Conservation (phyloP, 116 monocot genomes). For the Papilionanthe hybrid region DNA sequence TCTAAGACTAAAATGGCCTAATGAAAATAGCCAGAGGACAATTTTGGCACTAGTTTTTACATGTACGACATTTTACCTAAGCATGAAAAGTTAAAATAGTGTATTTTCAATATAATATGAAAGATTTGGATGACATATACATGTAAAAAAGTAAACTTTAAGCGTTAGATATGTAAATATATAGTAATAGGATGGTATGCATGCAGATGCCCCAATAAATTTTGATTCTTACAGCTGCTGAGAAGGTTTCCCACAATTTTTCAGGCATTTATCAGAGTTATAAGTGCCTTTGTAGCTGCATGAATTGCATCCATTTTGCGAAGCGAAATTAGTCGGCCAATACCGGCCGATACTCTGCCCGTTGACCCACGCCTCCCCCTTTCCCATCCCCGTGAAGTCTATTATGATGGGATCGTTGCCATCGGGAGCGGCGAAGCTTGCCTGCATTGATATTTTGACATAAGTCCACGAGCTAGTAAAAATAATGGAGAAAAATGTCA, state of each 20-base stretch:
- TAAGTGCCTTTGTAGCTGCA: conserved; percentile 77
- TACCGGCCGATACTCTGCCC: conserved; percentile 89
- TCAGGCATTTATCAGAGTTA: conserved; percentile 49
- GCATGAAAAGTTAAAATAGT: too few species aligned
- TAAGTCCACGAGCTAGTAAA: not conserved
- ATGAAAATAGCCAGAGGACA: too few species aligned
- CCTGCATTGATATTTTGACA: conserved; percentile 32
- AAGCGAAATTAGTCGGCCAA: conserved; percentile 71
- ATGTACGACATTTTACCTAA: too few species aligned
- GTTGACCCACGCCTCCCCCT: conserved; percentile 94
- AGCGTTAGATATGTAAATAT: too few species aligned
- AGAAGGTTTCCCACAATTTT: conserved; percentile 81
- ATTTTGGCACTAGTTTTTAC: too few species aligned
- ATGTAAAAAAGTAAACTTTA: too few species aligned
- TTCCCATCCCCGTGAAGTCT: conserved; percentile 90
- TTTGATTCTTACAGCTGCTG: conserved; percentile 44
- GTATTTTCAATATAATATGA: too few species aligned
- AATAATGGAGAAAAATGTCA: not conserved
- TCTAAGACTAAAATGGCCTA: too few species aligned
- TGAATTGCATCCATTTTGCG: conserved; percentile 53
- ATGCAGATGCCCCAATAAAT: too few species aligned
- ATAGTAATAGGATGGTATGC: too few species aligned
- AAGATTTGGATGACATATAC: too few species aligned
- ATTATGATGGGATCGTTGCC: conserved; percentile 74
- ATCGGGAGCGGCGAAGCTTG: conserved; percentile 60